Evolutionary conservation across 495 filamentous ascomycete genomes (phyloP), one percentile per base, ranked within the genome.

Genomic region (Haplographium delicatum): DNA sequence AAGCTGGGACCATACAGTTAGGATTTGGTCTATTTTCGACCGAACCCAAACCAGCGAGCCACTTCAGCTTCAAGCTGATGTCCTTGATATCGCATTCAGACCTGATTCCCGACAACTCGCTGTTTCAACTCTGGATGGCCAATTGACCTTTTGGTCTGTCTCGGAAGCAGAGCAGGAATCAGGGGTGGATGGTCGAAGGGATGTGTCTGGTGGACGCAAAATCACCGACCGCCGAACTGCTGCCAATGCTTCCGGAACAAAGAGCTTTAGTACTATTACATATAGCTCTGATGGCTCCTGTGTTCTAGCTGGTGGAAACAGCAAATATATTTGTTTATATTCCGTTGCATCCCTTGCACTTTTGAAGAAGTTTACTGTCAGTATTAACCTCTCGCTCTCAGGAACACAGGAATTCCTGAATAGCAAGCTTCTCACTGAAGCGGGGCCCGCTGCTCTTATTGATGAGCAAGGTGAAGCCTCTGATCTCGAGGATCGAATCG

Each of bases 241-340:
- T 0, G 93, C 93, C 4, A 96, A 94, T 58, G 82, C 83, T 18
- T 79, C 86, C 1, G 89, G 89, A 25, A 95, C 85, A 33, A 98
- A 97, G 63, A 83, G 75, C 51, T 98, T 96, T 71, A 86, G 76
- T 61, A 86, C 84, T 44, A 82, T 98, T 54, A 79, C 80, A 33
- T 98, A 96, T 69, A 93, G 86, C 57, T 82, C 88, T 1, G 93
- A 98, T 59, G 94, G 93, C 33, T 84, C 79, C 47, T 96, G 91
- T 64, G 74, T 97, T 19, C 72, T 98, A 33, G 91, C 90, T 0
- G 90, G 77, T 41, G 93, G 93, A 5, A 96, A 90, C 67, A 95
- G 88, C 79, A 98, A 96, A 69, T 96, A 89, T 62, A 95, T 98
- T 24, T 97, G 94, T 62, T 71, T 98, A 46, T 98, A 98, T 65